phyloP scores from a whole-genome alignment of 108 stramenopile genomes.

The Mediolabrus comicus region DNA sequence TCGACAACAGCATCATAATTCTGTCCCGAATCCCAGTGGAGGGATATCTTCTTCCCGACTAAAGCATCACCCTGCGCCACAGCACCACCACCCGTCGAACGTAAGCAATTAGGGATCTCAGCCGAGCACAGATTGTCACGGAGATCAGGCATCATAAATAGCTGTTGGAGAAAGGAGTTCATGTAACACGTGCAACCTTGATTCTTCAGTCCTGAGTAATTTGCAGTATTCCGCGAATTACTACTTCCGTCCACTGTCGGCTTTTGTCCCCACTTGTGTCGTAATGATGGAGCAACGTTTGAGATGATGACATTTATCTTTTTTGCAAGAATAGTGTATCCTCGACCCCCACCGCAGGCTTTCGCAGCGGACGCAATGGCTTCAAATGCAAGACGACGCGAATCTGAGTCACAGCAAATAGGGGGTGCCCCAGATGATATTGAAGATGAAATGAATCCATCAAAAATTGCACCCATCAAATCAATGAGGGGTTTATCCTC shows the following conservation, averaged over 20 bases:
- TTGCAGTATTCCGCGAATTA: constrained; percentile 50
- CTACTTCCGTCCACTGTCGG: constrained; percentile 40
- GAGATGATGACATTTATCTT: constrained; percentile 62
- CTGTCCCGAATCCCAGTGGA: constrained; percentile 87
- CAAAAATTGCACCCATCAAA: constrained; percentile 87
- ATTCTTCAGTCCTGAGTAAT: constrained; percentile 91
- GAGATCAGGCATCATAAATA: constrained; percentile 95
- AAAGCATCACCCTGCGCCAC: constrained; percentile 65
- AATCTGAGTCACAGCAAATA: constrained; percentile 82
- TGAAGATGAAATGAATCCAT: constrained; percentile 77
- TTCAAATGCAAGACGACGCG: constrained; percentile 79
- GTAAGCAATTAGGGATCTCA: constrained; percentile 58
- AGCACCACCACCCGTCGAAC: constrained; percentile 63
- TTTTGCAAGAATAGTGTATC: constrained; percentile 63
- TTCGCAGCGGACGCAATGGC: constrained; percentile 71
- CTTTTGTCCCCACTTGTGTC: constrained; percentile 76
- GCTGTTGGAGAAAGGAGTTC: constrained; percentile 95
- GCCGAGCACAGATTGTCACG: constrained; percentile 80
- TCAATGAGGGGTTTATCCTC: constrained; percentile 61
- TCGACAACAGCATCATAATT: constrained; percentile 84
- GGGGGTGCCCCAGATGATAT: constrained; percentile 55
- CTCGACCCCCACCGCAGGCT: constrained; percentile 54
- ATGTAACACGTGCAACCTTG: constrained; percentile 99
- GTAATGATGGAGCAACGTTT: constrained; percentile 67
- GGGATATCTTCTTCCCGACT: constrained; percentile 76